Conservation (phyloP, 306 rosid species). For the Pterocarpus santalinus region DNA sequence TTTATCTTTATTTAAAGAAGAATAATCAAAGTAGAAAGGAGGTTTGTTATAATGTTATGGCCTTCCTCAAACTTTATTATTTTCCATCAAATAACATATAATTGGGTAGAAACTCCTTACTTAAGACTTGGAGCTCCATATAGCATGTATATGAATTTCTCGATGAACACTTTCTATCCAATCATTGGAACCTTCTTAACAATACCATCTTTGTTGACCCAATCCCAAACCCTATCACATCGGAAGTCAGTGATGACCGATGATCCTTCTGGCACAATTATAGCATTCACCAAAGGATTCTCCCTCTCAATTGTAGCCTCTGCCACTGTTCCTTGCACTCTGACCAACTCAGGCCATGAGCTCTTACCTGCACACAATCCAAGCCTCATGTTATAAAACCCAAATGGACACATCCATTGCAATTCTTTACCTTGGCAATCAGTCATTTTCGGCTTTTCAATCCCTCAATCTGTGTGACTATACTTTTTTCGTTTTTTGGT, state of each 20-base stretch:
- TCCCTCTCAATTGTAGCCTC: constrained; percentile 57
- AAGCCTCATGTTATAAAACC: background rate
- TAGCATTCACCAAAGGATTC: constrained; percentile 54
- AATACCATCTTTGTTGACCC: constrained; percentile 46
- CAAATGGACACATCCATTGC: background rate
- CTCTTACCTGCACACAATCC: constrained; percentile 54
- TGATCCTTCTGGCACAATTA: constrained; percentile 42
- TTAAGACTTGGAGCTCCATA: background rate
- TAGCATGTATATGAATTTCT: background rate
- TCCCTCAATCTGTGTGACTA: background rate
- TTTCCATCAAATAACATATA: background rate
- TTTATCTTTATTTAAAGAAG: background rate
- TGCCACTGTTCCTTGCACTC: constrained; percentile 51
- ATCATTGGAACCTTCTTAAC: constrained; percentile 39
- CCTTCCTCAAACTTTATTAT: background rate
- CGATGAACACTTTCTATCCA: constrained; percentile 38
- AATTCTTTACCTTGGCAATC: constrained; percentile 34
- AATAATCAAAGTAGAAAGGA: background rate
- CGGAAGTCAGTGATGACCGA: constrained; percentile 10
- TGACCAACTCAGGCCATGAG: constrained; percentile 69
- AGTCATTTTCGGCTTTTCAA: constrained; percentile 17
- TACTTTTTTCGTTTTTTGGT: background rate
- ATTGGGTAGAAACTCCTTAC: constrained; percentile 4
- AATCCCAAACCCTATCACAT: constrained; percentile 64
- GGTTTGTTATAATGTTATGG: background rate